These are phyloP conservation scores for Articulospora tetracladia DNA, from an alignment of 495 filamentous ascomycete genomes.

Conservation along the genomic window DNA sequence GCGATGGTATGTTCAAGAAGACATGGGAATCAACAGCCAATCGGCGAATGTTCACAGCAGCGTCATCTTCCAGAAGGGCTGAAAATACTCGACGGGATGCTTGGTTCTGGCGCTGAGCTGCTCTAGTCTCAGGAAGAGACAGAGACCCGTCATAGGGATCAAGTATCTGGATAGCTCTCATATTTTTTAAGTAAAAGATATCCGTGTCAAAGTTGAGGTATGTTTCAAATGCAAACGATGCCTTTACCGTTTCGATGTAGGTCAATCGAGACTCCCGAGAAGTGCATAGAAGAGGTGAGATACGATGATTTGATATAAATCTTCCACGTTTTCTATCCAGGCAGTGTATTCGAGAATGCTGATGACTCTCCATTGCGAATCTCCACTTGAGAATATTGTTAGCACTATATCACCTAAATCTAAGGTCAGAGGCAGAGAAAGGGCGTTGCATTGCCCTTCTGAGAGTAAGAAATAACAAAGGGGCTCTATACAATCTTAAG, in stretches of 20 bases:
- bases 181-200: background rate
- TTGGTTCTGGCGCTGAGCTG: background rate
- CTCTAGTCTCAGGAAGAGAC: background rate
- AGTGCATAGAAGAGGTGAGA: background rate
- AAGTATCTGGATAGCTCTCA: background rate
- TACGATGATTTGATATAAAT: constrained; percentile 5
- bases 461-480: too few relatives aligned
- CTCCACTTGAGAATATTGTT: too few relatives aligned
- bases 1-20: background rate
- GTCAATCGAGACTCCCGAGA: background rate
- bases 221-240: constrained; percentile 4
- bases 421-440: too few relatives aligned
- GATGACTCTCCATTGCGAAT: background rate
- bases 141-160: background rate
- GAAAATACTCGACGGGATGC: background rate
- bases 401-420: too few relatives aligned
- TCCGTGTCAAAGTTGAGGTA: constrained; percentile 7
- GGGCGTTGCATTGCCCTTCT: too few relatives aligned
- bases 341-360: background rate
- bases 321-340: background rate
- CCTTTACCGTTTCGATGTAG: background rate
- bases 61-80: background rate
- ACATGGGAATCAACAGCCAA: background rate
- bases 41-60: background rate
- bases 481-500: too few relatives aligned